Percentiles rank a stretch among this genome's conserved stretches.
Evolutionary conservation across 78 protist genomes (phyloP).

Genomic region (Dictyostelium brefeldianum): DNA sequence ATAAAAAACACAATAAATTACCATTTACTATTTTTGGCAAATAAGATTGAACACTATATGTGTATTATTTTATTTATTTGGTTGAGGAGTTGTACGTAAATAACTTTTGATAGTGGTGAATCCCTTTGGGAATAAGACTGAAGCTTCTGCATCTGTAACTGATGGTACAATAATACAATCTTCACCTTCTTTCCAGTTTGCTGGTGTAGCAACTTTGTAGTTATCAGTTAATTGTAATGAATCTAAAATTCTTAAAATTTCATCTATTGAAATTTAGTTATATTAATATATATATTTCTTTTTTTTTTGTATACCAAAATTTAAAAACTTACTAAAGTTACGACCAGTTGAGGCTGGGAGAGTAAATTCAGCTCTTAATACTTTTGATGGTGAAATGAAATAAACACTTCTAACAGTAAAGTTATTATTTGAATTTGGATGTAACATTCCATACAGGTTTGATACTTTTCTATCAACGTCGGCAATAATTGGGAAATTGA

Average conservation of each 20-base stretch:
- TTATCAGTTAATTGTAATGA: slow-evolving; percentile 88
- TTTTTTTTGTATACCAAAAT: too few species aligned
- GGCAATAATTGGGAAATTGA: slow-evolving; percentile 90
- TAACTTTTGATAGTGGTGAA: slow-evolving; percentile 32
- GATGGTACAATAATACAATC: slow-evolving; percentile 82
- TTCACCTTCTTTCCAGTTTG: slow-evolving; percentile 90
- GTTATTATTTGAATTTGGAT: slow-evolving; percentile 57
- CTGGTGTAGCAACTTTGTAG: slow-evolving; percentile 88
- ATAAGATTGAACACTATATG: too few species aligned
- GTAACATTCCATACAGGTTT: slow-evolving; percentile 89
- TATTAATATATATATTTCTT: too few species aligned
- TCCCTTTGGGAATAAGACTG: slow-evolving; percentile 67
- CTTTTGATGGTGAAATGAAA: slow-evolving; percentile 82
- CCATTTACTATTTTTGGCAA: too few species aligned
- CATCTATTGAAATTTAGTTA: slow-evolving; percentile 27
- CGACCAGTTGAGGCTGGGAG: slow-evolving; percentile 87
- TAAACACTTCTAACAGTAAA: slow-evolving; percentile 84
- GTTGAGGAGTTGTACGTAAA: slow-evolving; percentile 59
- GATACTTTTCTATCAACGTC: slow-evolving; percentile 82
- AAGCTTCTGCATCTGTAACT: slow-evolving; percentile 74
- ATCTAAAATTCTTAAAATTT: slow-evolving; percentile 88
- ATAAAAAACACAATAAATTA: too few species aligned
- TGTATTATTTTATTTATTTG: slow-evolving; percentile 13
- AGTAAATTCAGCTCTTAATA: slow-evolving; percentile 83
- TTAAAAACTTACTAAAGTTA: slow-evolving; percentile 17